These are phyloP conservation scores for Breviolum minutum DNA, from an alignment of 73 alveolate species.

Conservation along the genomic window DNA sequence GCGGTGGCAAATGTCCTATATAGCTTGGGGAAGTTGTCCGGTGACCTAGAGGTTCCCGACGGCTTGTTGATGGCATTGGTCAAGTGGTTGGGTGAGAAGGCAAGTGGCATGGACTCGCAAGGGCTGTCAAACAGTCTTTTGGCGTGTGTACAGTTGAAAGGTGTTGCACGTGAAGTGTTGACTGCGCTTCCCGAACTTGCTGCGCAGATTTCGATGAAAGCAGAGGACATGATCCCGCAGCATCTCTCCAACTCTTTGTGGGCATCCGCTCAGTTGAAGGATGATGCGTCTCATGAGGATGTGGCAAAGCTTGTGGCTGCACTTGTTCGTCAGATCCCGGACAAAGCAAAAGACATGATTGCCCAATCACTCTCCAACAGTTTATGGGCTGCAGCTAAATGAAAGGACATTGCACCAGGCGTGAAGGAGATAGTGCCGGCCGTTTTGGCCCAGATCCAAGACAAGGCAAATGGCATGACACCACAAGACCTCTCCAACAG, in stretches of 20 bases:
- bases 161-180: slow-evolving; percentile 1
- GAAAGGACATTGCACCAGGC: neutral
- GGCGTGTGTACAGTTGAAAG: neutral
- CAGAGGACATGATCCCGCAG: neutral
- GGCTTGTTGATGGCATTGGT: neutral
- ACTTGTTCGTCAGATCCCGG: neutral
- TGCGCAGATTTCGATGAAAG: no score
- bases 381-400: neutral
- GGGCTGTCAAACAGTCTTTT: neutral
- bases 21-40: neutral
- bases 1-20: neutral
- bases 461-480: neutral
- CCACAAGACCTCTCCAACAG: neutral
- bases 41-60: neutral
- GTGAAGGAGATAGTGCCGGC: slow-evolving; percentile 14
- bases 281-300: neutral
- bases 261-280: slow-evolving; percentile 14
- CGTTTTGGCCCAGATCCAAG: neutral
- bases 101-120: neutral
- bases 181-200: no score
- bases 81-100: neutral
- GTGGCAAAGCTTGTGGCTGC: neutral
- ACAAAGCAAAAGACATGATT: neutral
- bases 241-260: neutral
- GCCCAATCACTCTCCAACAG: slow-evolving; percentile 10